Base-by-base conservation (phyloP, 2,329 filamentous ascomycete genomes). In the Verticillium nubilum region DNA sequence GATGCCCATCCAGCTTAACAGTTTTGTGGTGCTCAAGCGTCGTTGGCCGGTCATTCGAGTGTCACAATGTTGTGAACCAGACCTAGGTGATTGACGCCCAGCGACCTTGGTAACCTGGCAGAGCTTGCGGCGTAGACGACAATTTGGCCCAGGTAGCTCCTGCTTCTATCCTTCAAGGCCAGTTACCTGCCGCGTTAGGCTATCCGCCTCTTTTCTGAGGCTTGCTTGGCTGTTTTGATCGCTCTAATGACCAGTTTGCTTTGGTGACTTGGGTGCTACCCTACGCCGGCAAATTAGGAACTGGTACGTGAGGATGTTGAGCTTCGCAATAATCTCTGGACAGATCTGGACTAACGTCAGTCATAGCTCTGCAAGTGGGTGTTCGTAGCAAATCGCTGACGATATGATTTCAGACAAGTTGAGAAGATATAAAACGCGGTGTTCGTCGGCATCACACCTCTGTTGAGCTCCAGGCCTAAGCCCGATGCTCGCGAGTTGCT, bases 371-470 rank as follows among this genome's bases (percentile, higher is more conserved):
- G 12, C 25, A 25, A 5, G 4, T 10, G 5, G 25, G 7, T 23
- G 7, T 50, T 7, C n/a, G n/a, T 25, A 13, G 12, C 33, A 37
- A 17, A 17, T 37, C 15, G 33, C n/a, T 37, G 33, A 37, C 3
- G 15, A 17, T 13, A 12, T 52, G 19, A 53, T 66, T 71, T 86
- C 84, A 86, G 82, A 86, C 72, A 78, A 69, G 70, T 81, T 84
- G 85, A 88, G 85, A 87, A 88, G 85, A 87, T 87, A 76, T 73
- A 64, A 73, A 76, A 77, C 77, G 84, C 85, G 86, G 85, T 84
- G 80, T 74, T 83, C 83, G 73, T 83, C 85, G 81, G 75, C 84
- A 86, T 74, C 62, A 65, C 67, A 68, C 62, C 66, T 68, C 54
- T 57, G 69, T 63, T 29, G 27, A 57, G 68, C 58, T 63, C 60